These are phyloP conservation scores for Phytophthora uliginosa DNA, from an alignment of 352 stramenopile species.

Conservation along the genomic window DNA sequence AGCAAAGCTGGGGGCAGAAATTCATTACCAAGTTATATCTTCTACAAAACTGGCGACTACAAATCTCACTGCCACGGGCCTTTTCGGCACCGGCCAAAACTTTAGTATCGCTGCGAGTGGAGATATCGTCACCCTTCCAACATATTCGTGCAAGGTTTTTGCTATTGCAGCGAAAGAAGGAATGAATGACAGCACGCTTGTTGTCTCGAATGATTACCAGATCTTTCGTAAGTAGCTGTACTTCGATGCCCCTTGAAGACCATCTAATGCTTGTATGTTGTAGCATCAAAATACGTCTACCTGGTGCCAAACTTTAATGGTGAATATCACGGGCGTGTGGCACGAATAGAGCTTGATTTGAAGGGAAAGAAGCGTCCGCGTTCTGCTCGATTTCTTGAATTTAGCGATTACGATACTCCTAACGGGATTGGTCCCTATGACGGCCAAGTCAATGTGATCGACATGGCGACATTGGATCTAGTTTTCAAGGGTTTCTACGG, in stretches of 20 bases:
- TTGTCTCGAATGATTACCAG: slow-evolving; percentile 59
- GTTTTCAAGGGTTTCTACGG: slow-evolving; percentile 67
- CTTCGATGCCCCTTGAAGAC: neutral
- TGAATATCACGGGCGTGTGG: slow-evolving; percentile 70
- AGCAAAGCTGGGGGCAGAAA: slow-evolving; percentile 56
- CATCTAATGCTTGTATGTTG: slow-evolving; percentile 4
- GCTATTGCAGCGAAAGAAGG: slow-evolving; percentile 74
- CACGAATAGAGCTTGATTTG: slow-evolving; percentile 75
- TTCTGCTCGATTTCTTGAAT: slow-evolving; percentile 78
- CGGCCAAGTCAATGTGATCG: slow-evolving; percentile 65
- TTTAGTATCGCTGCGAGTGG: slow-evolving; percentile 48
- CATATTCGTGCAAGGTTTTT: slow-evolving; percentile 69
- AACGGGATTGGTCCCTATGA: slow-evolving; percentile 77
- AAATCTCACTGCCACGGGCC: slow-evolving; percentile 21
- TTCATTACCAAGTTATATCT: slow-evolving; percentile 67
- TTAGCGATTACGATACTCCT: slow-evolving; percentile 79
- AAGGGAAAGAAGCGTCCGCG: slow-evolving; percentile 82
- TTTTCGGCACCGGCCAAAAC: slow-evolving; percentile 40
- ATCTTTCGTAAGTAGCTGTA: slow-evolving; percentile 62
- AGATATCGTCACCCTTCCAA: slow-evolving; percentile 61
- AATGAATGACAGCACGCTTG: slow-evolving; percentile 56
- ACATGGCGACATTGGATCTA: slow-evolving; percentile 59
- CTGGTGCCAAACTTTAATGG: slow-evolving; percentile 80
- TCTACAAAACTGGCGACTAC: slow-evolving; percentile 19
- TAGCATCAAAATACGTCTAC: slow-evolving; percentile 81